A percentile compares a stretch with the other conserved stretches of the same genome.
These are phyloP conservation scores for Apiosordaria backusii DNA, from an alignment of 495 filamentous ascomycete genomes.

Conservation along the genomic window DNA sequence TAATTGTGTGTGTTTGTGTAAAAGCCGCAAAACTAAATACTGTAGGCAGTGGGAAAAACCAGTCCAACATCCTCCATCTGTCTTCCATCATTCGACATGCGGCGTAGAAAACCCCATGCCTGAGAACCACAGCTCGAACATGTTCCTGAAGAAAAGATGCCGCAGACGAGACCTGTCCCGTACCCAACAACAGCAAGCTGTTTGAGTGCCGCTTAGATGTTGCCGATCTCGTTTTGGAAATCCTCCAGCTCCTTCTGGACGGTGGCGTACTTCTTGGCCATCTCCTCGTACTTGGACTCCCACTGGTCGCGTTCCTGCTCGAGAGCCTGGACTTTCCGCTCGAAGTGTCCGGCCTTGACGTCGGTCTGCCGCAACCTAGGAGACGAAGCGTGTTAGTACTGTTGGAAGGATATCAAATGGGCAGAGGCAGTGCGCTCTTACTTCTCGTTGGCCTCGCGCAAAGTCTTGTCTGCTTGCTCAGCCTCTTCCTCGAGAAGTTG, in stretches of 20 bases:
- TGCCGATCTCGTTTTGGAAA: conserved; percentile 82
- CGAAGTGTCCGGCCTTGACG: conserved; percentile 98
- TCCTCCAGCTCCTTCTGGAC: conserved; percentile 89
- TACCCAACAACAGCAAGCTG: conserved; percentile 2
- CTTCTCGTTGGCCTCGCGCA: conserved; percentile 98
- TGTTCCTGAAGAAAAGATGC: conserved; percentile 2
- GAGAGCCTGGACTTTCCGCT: conserved; percentile 97
- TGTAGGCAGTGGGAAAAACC: conserved; percentile 9
- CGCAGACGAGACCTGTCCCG: conserved; percentile 7
- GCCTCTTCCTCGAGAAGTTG: conserved; percentile 97
- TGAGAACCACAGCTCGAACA: conserved; percentile 11
- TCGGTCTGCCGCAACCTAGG: conserved; percentile 93
- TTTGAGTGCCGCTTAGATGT: conserved; percentile 59
- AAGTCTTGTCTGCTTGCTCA: conserved; percentile 87
- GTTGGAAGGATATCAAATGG: not conserved
- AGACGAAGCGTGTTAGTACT: not conserved
- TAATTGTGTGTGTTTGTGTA: conserved; percentile 11
- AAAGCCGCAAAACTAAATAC: conserved; percentile 10
- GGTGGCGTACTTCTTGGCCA: conserved; percentile 77
- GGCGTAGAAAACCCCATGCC: conserved; percentile 1
- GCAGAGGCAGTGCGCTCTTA: conserved; percentile 52
- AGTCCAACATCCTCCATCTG: conserved; percentile 10
- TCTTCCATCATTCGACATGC: conserved; percentile 4
- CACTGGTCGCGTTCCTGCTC: conserved; percentile 84
- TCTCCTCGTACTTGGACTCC: conserved; percentile 97